Conservation (phyloP, 2,329 filamentous ascomycete genomes). For the Alternaria sp. region DNA sequence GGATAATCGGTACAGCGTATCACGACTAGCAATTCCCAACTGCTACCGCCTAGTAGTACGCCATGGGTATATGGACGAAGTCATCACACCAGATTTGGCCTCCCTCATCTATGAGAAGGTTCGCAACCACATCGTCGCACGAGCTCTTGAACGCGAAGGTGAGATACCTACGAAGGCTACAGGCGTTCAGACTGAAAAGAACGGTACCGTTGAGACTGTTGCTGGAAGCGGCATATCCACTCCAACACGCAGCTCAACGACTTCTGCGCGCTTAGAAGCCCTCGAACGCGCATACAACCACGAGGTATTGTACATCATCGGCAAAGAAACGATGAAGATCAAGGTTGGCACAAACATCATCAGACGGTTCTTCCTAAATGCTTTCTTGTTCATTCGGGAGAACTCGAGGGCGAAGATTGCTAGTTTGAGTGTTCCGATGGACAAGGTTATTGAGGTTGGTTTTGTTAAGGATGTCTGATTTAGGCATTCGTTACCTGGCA, state of each 20-base stretch:
- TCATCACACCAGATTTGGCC: constrained; percentile 70
- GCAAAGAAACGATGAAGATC: constrained; percentile 60
- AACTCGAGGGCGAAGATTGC: constrained; percentile 73
- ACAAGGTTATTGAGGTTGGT: constrained; percentile 72
- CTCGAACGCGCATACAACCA: constrained; percentile 56
- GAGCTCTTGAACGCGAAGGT: constrained; percentile 39
- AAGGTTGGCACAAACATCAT: constrained; percentile 52
- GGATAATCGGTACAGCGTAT: constrained; percentile 60
- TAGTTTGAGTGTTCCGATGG: constrained; percentile 66
- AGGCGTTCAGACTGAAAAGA: neutral
- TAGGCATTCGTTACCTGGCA: neutral
- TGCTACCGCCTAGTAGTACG: constrained; percentile 75
- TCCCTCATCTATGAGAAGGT: constrained; percentile 65
- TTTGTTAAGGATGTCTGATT: constrained; percentile 71
- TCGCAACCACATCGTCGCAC: constrained; percentile 48
- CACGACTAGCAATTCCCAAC: constrained; percentile 61
- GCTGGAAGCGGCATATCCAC: constrained; percentile 21
- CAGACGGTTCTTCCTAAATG: constrained; percentile 59
- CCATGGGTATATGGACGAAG: constrained; percentile 76
- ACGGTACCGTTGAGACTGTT: neutral
- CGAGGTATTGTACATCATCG: constrained; percentile 63
- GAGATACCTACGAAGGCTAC: constrained; percentile 25
- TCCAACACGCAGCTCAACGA: constrained; percentile 29
- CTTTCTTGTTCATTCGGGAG: constrained; percentile 71
- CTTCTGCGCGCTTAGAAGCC: constrained; percentile 38